Conservation (phyloP, 108 stramenopile genomes). For the Nitzschia sp. region DNA sequence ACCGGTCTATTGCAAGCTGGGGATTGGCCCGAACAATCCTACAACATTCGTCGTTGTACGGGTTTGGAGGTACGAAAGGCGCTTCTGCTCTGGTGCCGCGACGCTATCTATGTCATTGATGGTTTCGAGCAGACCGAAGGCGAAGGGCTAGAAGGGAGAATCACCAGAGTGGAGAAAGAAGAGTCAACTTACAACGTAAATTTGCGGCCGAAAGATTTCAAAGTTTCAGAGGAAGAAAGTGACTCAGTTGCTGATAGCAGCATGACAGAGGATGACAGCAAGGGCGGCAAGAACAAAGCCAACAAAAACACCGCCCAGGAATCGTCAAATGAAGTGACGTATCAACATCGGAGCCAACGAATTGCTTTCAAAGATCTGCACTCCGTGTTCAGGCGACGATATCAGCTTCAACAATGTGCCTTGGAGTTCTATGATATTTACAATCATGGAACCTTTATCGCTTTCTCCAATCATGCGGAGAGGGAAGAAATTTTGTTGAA, state of each 20-base stretch:
- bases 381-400: slow-evolving; percentile 87
- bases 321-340: slow-evolving; percentile 67
- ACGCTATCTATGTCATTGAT: slow-evolving; percentile 87
- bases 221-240: slow-evolving; percentile 36
- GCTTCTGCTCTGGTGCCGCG: slow-evolving; percentile 77
- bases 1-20: slow-evolving; percentile 81
- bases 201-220: slow-evolving; percentile 59
- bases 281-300: slow-evolving; percentile 33
- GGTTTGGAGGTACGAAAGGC: slow-evolving; percentile 88
- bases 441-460: slow-evolving; percentile 75
- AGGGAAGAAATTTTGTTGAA: slow-evolving; percentile 82
- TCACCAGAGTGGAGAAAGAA: slow-evolving; percentile 77
- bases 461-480: slow-evolving; percentile 65
- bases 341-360: slow-evolving; percentile 86
- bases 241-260: slow-evolving; percentile 29
- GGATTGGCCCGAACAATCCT: slow-evolving; percentile 87
- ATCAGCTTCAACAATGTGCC: slow-evolving; percentile 92
- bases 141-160: slow-evolving; percentile 81
- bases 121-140: slow-evolving; percentile 86
- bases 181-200: slow-evolving; percentile 79
- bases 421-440: slow-evolving; percentile 93
- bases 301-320: slow-evolving; percentile 27
- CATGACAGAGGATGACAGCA: slow-evolving; percentile 24
- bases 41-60: slow-evolving; percentile 86
- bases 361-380: slow-evolving; percentile 81